These are phyloP conservation scores for Sporisorium sorghi DNA, from an alignment of 1,284 basidiomycete species.

Conservation along the genomic window DNA sequence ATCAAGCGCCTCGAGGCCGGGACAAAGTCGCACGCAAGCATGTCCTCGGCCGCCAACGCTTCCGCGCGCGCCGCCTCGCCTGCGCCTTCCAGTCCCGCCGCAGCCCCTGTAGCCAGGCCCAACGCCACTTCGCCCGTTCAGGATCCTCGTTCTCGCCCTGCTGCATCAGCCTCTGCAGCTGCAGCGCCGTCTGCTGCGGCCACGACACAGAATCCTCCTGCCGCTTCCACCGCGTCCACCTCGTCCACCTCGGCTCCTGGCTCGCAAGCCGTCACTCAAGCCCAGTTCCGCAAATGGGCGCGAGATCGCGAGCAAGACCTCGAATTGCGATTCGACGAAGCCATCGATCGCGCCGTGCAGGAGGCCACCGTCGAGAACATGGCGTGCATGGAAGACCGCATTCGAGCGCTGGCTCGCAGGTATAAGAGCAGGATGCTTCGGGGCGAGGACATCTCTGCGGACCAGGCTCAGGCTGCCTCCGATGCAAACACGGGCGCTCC, in stretches of 20 bases:
- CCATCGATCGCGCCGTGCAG: conserved; percentile 24
- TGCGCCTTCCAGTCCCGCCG: conserved; percentile 15
- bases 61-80: conserved; percentile 2
- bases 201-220: background rate
- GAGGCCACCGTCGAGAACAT: conserved; percentile 28
- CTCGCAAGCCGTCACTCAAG: conserved; percentile 14
- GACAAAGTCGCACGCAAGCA: background rate
- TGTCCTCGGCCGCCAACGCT: background rate
- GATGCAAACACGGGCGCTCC: background rate
- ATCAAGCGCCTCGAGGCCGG: conserved; percentile 13
- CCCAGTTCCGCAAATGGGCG: conserved; percentile 28
- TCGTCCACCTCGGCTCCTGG: background rate
- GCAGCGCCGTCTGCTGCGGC: background rate
- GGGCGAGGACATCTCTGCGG: background rate
- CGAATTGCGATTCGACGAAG: conserved; percentile 31
- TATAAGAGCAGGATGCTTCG: conserved; percentile 10
- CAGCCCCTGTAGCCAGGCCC: background rate
- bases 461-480: conserved; percentile 2
- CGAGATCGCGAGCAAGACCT: conserved; percentile 15
- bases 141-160: conserved; percentile 12
- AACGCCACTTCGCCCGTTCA: conserved; percentile 9
- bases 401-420: conserved; percentile 14
- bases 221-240: background rate
- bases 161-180: conserved; percentile 1
- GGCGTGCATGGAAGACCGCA: conserved; percentile 23